Conservation (phyloP, 345 rosid genomes). For the Triadica sebifera region DNA sequence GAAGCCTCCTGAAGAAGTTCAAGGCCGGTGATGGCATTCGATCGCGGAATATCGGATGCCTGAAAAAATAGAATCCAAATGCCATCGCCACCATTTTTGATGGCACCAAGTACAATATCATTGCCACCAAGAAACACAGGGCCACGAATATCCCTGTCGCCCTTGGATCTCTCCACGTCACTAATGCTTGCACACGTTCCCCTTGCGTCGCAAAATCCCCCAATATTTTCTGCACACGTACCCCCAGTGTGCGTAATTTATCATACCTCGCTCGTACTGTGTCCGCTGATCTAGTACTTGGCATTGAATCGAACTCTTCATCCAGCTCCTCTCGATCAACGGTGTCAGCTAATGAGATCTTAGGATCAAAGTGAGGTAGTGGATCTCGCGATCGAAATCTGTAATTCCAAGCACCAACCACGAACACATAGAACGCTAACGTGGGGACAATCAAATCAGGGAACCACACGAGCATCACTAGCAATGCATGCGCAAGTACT, state of each 20-base stretch:
- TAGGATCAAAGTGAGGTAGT: conserved; percentile 67
- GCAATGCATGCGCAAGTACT: conserved; percentile 60
- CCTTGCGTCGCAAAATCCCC: conserved; percentile 79
- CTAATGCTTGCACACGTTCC: conserved; percentile 70
- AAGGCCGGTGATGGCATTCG: conserved; percentile 64
- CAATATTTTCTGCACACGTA: conserved; percentile 55
- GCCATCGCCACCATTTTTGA: conserved; percentile 89
- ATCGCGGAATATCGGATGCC: conserved; percentile 82
- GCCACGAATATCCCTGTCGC: conserved; percentile 78
- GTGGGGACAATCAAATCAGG: conserved; percentile 78
- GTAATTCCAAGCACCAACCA: conserved; percentile 75
- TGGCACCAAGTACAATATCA: conserved; percentile 64
- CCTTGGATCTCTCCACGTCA: conserved; percentile 83
- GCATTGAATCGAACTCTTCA: conserved; percentile 71
- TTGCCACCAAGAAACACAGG: conserved; percentile 67
- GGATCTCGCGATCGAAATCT: conserved; percentile 52
- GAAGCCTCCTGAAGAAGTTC: conserved; percentile 77
- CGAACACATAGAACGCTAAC: conserved; percentile 64
- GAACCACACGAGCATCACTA: conserved; percentile 78
- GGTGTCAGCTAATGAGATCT: conserved; percentile 55
- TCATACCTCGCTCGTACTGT: conserved; percentile 45
- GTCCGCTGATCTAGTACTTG: conserved; percentile 51
- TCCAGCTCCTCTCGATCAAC: conserved; percentile 60
- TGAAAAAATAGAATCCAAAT: conserved; percentile 73
- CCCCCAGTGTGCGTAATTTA: conserved; percentile 52